Base-by-base conservation (phyloP, 495 filamentous ascomycete genomes). In the Aspergillus funiculosus region DNA sequence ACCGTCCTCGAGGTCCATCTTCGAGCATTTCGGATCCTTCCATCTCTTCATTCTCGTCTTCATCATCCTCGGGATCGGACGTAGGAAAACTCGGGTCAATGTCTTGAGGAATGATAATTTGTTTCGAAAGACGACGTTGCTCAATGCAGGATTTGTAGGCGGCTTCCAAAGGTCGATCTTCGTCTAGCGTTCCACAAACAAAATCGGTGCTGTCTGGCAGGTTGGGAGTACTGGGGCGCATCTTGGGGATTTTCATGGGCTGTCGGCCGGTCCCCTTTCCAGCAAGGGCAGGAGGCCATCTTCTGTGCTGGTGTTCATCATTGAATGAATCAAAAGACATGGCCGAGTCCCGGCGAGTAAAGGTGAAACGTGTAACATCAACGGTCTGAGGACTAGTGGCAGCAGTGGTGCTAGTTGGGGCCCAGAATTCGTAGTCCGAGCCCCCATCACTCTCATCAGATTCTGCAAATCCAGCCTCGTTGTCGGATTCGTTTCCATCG, bases 1-100 rank as follows among this genome's bases (percentile, higher is more conserved):
- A 29, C 6, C 68, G 51, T 24, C 68, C 69, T 17, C 71, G 69
- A 28, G 57, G 38, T 2, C 60, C 57, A 39, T 66, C 64, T 10
- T 74, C 66, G 4, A 63, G 46, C 20, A 57, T 10, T 4, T 38
- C 38, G 18, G 57, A 47, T n/a, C 53, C 57, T 20, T 75, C 69
- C 9, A 63, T 73, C 7, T 78, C 74, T 34, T 77, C 68, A 9
- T 74, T 68, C 18, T 87, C 78, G 45, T 90, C 85, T 18, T 85
- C 79, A 6, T 89, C 76, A 46, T 92, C 85, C 50, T 95, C 91
- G 0, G 82, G 84, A 50, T 96, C 92, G 1, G 89, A 94, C 6
- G 88, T 88, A 0, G 92, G 92, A 59, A 97, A 97, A 60, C 87
- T 94, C 7, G 92, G 92, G 58, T 98, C 92, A 48, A 98, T 96